phyloP scores from a whole-genome alignment of 257 asterid genomes.

The Sherardia arvensis region DNA sequence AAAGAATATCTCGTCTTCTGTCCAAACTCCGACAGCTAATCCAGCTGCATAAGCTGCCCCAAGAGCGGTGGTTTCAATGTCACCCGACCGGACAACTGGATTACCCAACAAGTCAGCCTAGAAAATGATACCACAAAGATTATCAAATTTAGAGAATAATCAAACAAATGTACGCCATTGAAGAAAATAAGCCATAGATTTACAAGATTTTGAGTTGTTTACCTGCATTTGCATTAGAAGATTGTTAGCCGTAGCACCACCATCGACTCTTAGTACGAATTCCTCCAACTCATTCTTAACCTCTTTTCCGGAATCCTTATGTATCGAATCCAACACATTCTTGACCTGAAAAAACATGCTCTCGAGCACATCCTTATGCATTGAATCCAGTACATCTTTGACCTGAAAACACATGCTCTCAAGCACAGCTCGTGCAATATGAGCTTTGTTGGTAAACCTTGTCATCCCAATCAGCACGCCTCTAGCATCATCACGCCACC shows the following conservation, averaged over 20 bases:
- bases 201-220: background rate
- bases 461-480: constrained; percentile 89
- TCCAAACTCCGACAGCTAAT: constrained; percentile 82
- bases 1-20: constrained; percentile 50
- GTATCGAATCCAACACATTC: constrained; percentile 90
- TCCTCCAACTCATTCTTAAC: constrained; percentile 42
- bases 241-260: constrained; percentile 86
- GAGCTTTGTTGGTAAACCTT: constrained; percentile 86
- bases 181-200: background rate
- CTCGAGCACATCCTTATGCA: constrained; percentile 98
- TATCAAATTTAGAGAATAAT: too few species aligned
- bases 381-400: constrained; percentile 82
- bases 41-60: constrained; percentile 99
- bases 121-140: constrained; percentile 27
- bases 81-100: constrained; percentile 76
- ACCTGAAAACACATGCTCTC: constrained; percentile 99
- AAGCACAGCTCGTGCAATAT: constrained; percentile 87
- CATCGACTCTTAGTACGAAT: constrained; percentile 82
- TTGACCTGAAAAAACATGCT: constrained; percentile 97
- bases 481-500: constrained; percentile 99
- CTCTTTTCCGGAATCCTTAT: constrained; percentile 73
- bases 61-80: constrained; percentile 89
- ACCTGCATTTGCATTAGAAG: constrained; percentile 98
- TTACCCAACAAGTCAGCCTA: constrained; percentile 81
- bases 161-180: too few species aligned